Conservation (phyloP, 306 rosid genomes). For the Lathyrus aphaca region DNA sequence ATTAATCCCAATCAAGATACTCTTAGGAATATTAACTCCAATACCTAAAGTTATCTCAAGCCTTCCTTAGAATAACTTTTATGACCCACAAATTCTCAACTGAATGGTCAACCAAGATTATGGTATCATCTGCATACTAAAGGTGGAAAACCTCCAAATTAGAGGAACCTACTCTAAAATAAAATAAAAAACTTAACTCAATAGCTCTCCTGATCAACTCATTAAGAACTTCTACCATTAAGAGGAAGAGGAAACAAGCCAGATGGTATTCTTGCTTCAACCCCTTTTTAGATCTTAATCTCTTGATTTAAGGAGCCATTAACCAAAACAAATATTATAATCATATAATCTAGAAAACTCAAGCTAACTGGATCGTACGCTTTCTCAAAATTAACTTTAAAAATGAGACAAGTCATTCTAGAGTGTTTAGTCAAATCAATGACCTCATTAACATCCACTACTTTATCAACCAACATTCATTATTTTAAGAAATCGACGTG, state of each 20-base stretch:
- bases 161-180: background rate
- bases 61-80: background rate
- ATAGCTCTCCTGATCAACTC: background rate
- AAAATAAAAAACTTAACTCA: too few species aligned
- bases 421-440: background rate
- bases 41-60: background rate
- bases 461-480: background rate
- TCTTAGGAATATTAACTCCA: background rate
- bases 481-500: too few species aligned
- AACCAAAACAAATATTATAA: background rate
- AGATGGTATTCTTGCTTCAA: background rate
- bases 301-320: background rate
- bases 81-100: background rate
- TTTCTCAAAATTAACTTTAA: background rate
- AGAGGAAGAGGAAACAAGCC: background rate
- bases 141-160: too few species aligned
- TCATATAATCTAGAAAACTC: background rate
- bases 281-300: background rate
- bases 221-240: background rate
- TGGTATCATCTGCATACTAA: background rate
- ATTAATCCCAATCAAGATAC: background rate
- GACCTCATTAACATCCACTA: background rate
- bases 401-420: too few species aligned
- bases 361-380: too few species aligned
- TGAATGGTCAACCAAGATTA: too few species aligned